Evolutionary conservation across 345 rosid species (phyloP).

Genomic region (Ailanthus altissimus): DNA sequence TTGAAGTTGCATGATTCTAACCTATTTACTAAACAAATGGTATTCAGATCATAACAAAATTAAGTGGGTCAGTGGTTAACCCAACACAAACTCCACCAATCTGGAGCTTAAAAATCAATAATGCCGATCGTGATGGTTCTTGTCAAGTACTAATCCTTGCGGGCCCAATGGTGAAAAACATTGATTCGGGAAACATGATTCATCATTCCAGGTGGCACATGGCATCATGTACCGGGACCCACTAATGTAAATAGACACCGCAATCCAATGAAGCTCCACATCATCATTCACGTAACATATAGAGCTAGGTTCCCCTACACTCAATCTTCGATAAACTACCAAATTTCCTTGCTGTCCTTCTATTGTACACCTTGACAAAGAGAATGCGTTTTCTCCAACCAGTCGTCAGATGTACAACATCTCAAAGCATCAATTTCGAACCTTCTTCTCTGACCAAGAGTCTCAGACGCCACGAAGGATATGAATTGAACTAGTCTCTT

Average conservation of each 20-base stretch:
- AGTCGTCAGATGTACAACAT: neutral
- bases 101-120: too few species aligned
- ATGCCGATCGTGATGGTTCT: too few species aligned
- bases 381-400: neutral
- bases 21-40: too few species aligned
- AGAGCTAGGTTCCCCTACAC: neutral
- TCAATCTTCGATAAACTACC: neutral
- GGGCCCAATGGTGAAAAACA: too few species aligned
- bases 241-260: neutral
- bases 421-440: neutral
- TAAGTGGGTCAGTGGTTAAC: too few species aligned
- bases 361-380: conserved; percentile 5
- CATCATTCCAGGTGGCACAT: conserved; percentile 5
- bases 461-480: neutral
- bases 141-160: too few species aligned
- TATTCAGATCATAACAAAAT: too few species aligned
- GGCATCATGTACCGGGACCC: neutral
- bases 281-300: neutral
- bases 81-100: too few species aligned
- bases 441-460: neutral
- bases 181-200: neutral
- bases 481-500: neutral
- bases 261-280: conserved; percentile 7
- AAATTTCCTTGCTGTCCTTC: neutral
- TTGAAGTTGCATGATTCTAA: too few species aligned